phyloP scores from a whole-genome alignment of 306 rosid genomes.

The Pyrus pyrifolia region DNA sequence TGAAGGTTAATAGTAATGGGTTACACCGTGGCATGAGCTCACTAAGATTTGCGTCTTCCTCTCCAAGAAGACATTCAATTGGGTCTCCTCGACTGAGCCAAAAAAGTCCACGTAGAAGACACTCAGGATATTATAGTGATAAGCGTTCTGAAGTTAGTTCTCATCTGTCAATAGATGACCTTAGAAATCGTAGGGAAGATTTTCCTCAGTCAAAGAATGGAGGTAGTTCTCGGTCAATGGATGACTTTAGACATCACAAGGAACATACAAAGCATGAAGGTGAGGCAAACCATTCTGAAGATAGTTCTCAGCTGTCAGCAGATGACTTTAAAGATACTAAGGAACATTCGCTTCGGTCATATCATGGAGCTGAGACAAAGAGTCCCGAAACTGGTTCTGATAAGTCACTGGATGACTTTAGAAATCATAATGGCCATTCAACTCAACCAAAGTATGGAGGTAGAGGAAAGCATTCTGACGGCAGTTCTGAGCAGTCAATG shows the following conservation, averaged over 20 bases:
- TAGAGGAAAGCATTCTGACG: constrained; percentile 54
- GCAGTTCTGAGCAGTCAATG: constrained; percentile 64
- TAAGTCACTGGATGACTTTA: constrained; percentile 59
- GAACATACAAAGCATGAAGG: constrained; percentile 32
- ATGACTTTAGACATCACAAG: constrained; percentile 48
- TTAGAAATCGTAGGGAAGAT: constrained; percentile 38
- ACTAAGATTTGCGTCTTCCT: constrained; percentile 44
- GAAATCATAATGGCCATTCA: constrained; percentile 39
- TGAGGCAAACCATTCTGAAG: constrained; percentile 56
- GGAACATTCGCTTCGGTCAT: constrained; percentile 30
- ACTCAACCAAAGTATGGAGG: constrained; percentile 30
- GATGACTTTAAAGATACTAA: constrained; percentile 51
- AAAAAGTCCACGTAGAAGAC: constrained; percentile 37
- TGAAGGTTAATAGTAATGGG: constrained; percentile 53
- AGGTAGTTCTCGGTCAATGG: constrained; percentile 65
- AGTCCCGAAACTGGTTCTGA: constrained; percentile 73
- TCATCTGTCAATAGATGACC: constrained; percentile 60
- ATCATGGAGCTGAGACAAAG: constrained; percentile 39
- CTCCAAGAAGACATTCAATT: constrained; percentile 63
- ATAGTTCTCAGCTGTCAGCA: constrained; percentile 63
- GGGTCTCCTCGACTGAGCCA: constrained; percentile 42
- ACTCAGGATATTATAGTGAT: constrained; percentile 52
- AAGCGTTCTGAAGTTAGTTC: constrained; percentile 81
- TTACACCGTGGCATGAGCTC: constrained; percentile 36
- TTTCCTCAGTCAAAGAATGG: constrained; percentile 33